Evolutionary conservation across 2,329 filamentous ascomycete species (phyloP).

Genomic region (Amphichorda felina): DNA sequence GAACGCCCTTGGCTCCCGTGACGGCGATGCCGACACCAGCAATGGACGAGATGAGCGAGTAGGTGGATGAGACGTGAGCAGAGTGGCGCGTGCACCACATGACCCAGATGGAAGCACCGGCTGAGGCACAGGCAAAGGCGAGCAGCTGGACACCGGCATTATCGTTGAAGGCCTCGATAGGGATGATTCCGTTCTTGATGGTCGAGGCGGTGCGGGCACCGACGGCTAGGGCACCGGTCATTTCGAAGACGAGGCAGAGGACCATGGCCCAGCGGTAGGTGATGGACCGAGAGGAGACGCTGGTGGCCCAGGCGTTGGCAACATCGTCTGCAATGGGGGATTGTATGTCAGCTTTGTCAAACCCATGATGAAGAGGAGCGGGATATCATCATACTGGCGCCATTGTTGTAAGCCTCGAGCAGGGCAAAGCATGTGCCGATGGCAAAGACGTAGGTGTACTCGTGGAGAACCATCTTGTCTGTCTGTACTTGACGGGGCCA

Average conservation of each 20-base stretch:
- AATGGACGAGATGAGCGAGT: constrained; percentile 31
- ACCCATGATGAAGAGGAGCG: not conserved
- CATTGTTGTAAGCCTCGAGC: constrained; percentile 69
- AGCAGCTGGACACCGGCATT: constrained; percentile 30
- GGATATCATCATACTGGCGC: constrained; percentile 49
- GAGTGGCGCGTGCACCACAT: constrained; percentile 23
- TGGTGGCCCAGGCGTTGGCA: constrained; percentile 62
- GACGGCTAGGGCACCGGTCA: constrained; percentile 34
- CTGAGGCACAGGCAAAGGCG: constrained; percentile 25
- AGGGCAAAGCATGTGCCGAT: constrained; percentile 67
- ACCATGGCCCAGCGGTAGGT: constrained; percentile 45
- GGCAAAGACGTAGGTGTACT: constrained; percentile 62
- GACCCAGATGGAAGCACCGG: constrained; percentile 26
- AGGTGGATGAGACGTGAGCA: constrained; percentile 29
- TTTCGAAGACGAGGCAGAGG: constrained; percentile 33
- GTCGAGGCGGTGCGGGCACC: constrained; percentile 34
- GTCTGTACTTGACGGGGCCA: too few relatives aligned
- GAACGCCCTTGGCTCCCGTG: constrained; percentile 11
- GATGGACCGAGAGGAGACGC: constrained; percentile 58
- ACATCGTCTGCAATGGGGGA: constrained; percentile 56
- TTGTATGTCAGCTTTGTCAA: constrained; percentile 4
- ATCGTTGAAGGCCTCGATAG: constrained; percentile 21
- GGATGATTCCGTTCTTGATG: constrained; percentile 34
- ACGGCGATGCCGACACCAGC: constrained; percentile 32
- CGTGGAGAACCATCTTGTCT: constrained; percentile 32